Base-by-base conservation (phyloP, 352 stramenopile species). In the Peronosclerospora sorghi region DNA sequence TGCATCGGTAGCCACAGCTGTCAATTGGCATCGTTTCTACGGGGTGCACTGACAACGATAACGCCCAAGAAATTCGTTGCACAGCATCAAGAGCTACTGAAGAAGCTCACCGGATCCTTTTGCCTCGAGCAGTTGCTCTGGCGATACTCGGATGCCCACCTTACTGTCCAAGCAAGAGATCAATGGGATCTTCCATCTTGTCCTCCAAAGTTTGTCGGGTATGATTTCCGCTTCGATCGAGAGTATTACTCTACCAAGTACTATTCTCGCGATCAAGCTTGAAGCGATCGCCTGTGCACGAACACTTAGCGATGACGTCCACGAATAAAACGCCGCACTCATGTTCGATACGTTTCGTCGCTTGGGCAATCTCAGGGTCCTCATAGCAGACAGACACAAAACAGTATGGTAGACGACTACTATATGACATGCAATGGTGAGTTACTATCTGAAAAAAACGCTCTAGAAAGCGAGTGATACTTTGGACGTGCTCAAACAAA, bases 21-120 rank as follows among this genome's bases (percentile, higher is more conserved):
- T n/a, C 77, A 89, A 53, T 41, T 89, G 26, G 70, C 69, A 14
- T 74, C 77, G 8, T 86, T 89, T 57, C 35, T 89, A 6, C 70
- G 54, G 7, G 76, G 76, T 0, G 67, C 83, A 38, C 71, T 86
- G 0, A 74, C 71, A 3, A 76, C 65, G 34, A 83, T 88, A 29
- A 85, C 71, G 15, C 71, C 76, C 0, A 71, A 88, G 6, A 78
- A 79, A 29, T 88, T 88, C 40, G 70, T 85, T 8, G 43, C 51
- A 0, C 73, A 86, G 56, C 73, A 89, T 21, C 65, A 86, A n/a
- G 73, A 83, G n/a, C 55, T 89, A 0, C 84, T 86, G 45, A 80
- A 80, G 40, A 86, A 83, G 41, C 49, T 89, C 29, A 77, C 71
- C 1, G 77, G 77, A 1, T 50, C 73, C 1, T 86, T 89, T 39